These are phyloP conservation scores for Elongisporangium anandrum DNA, from an alignment of 352 stramenopile genomes.

Conservation along the genomic window DNA sequence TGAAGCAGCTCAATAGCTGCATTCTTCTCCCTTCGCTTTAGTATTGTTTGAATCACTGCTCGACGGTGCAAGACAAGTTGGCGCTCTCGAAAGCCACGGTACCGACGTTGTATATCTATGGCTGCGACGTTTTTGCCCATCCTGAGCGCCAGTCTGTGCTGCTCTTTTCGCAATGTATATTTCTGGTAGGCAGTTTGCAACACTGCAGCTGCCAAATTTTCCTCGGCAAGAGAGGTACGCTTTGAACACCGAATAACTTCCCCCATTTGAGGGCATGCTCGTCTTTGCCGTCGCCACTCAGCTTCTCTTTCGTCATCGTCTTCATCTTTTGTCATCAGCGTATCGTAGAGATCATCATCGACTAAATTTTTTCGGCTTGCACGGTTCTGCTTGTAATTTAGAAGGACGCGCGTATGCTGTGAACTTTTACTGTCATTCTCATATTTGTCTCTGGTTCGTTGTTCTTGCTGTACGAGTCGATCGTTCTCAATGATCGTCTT, in stretches of 20 bases:
- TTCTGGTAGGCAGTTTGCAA: slow-evolving; percentile 57
- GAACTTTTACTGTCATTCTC: background rate
- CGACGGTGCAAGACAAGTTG: slow-evolving; percentile 45
- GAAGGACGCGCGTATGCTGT: background rate
- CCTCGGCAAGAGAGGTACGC: slow-evolving; percentile 34
- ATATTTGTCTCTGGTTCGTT: slow-evolving; percentile 13
- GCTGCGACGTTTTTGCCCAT: slow-evolving; percentile 53
- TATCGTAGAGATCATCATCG: background rate
- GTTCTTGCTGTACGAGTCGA: slow-evolving; percentile 12
- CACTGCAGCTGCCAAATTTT: slow-evolving; percentile 40
- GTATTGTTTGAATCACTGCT: slow-evolving; percentile 46
- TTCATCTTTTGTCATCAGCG: background rate
- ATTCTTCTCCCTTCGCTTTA: slow-evolving; percentile 35
- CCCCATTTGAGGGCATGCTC: slow-evolving; percentile 9
- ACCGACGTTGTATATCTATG: slow-evolving; percentile 62
- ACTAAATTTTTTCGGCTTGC: background rate
- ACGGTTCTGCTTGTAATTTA: background rate
- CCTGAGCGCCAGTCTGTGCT: slow-evolving; percentile 29
- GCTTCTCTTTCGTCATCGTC: slow-evolving; percentile 19
- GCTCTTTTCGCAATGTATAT: slow-evolving; percentile 52
- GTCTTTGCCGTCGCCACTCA: slow-evolving; percentile 30
- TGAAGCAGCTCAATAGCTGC: slow-evolving; percentile 60
- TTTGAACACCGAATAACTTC: slow-evolving; percentile 7
- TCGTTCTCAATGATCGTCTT: slow-evolving; percentile 13
- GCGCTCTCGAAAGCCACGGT: slow-evolving; percentile 49